phyloP scores from a whole-genome alignment of 139 green algal genomes.

The Chlorella sp. region DNA sequence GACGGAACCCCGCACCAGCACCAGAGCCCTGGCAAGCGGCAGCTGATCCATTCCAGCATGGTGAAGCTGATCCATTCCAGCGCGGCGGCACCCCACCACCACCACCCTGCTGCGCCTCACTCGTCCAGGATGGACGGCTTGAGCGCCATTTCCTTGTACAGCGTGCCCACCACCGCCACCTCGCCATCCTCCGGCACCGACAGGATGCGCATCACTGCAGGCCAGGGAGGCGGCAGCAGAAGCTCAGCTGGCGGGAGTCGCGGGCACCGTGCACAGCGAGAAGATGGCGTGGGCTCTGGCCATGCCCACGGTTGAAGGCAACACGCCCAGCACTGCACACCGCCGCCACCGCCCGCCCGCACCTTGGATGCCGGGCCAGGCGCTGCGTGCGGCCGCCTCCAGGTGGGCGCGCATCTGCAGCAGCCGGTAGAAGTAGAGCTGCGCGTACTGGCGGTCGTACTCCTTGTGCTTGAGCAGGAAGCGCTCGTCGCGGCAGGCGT shows the following conservation, averaged over 20 bases:
- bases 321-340: background rate
- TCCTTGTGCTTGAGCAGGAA: slow-evolving; percentile 59
- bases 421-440: slow-evolving; percentile 93
- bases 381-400: slow-evolving; percentile 34
- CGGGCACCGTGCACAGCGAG: background rate
- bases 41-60: background rate
- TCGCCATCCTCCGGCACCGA: slow-evolving; percentile 78
- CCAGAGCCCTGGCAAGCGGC: too few species aligned
- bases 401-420: slow-evolving; percentile 63
- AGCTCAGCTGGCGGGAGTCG: too few species aligned
- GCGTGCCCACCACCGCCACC: slow-evolving; percentile 84
- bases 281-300: background rate
- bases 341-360: background rate
- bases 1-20: too few species aligned
- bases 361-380: slow-evolving; percentile 79
- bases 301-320: background rate
- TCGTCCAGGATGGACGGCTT: slow-evolving; percentile 97
- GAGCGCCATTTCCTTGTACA: slow-evolving; percentile 98
- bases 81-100: background rate
- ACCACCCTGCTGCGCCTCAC: background rate
- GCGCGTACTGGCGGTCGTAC: slow-evolving; percentile 90
- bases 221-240: background rate
- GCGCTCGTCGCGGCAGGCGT: slow-evolving; percentile 29
- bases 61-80: too few species aligned
- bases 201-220: slow-evolving; percentile 77